Conservation (phyloP, 768 basidiomycete species). For the Termitomyces sp. region DNA sequence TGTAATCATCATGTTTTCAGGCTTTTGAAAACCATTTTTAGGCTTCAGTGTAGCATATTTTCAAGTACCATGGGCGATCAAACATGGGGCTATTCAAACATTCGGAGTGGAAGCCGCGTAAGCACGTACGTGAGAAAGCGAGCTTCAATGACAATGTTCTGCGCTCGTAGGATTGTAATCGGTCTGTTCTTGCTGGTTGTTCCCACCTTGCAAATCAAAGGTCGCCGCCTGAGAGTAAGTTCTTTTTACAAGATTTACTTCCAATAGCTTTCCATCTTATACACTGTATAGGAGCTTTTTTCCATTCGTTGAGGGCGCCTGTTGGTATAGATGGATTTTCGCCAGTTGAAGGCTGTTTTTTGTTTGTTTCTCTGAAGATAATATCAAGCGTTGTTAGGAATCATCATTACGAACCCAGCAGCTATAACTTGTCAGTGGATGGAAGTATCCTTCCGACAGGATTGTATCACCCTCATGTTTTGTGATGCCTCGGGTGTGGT, state of each 20-base stretch:
- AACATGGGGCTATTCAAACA: constrained; percentile 46
- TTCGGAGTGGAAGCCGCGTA: constrained; percentile 52
- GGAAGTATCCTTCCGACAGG: no score
- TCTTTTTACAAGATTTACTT: not conserved
- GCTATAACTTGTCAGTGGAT: no score
- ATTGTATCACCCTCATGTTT: no score
- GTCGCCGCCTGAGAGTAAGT: constrained; percentile 36
- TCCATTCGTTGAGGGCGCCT: constrained; percentile 2
- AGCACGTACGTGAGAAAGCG: constrained; percentile 10
- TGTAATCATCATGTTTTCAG: not conserved
- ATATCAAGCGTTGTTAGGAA: no score
- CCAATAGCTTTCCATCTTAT: not conserved
- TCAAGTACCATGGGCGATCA: constrained; percentile 51
- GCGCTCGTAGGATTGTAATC: constrained; percentile 31
- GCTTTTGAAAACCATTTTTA: constrained; percentile 2
- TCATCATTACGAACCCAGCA: no score
- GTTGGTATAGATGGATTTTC: not conserved
- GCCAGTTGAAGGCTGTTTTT: no score
- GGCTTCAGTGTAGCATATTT: constrained; percentile 53
- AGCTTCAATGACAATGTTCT: not conserved
- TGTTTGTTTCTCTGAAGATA: no score
- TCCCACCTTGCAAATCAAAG: constrained; percentile 41
- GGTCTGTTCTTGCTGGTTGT: constrained; percentile 46
- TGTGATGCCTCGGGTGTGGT: no score
- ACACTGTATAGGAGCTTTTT: constrained; percentile 14